Conservation (phyloP, 108 stramenopile species). For the Poteriospumella lacustris region DNA sequence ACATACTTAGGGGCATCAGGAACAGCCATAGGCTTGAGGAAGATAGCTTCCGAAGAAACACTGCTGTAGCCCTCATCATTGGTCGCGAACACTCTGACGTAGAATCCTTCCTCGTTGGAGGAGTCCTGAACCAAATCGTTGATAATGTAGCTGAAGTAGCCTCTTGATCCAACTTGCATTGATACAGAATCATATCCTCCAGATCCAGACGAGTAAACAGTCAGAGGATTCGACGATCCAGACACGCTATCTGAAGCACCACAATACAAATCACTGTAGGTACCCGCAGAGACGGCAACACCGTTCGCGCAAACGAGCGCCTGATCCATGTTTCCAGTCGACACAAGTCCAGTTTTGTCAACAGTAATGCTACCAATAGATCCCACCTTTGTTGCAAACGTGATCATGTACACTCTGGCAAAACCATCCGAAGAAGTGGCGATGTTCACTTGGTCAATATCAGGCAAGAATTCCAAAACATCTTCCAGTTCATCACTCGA, state of each 20-base stretch:
- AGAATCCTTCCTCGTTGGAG: conserved; percentile 50
- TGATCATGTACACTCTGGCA: conserved; percentile 28
- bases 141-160: conserved; percentile 50
- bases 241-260: background rate
- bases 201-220: background rate
- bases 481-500: conserved; percentile 37
- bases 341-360: conserved; percentile 32
- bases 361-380: conserved; percentile 23
- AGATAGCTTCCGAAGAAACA: conserved; percentile 43
- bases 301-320: conserved; percentile 36
- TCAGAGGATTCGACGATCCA: background rate
- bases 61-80: conserved; percentile 52
- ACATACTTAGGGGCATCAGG: conserved; percentile 50
- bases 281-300: background rate
- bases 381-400: conserved; percentile 37
- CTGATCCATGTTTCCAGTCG: background rate
- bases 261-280: background rate
- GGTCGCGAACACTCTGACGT: conserved; percentile 55
- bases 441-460: conserved; percentile 45
- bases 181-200: background rate
- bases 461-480: conserved; percentile 45
- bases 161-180: conserved; percentile 36
- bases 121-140: conserved; percentile 50
- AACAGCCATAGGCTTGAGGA: conserved; percentile 54
- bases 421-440: conserved; percentile 30